Evolutionary conservation across 345 rosid genomes (phyloP), one percentile per base, ranked within the genome.

Genomic region (Gossypium mustelinum): DNA sequence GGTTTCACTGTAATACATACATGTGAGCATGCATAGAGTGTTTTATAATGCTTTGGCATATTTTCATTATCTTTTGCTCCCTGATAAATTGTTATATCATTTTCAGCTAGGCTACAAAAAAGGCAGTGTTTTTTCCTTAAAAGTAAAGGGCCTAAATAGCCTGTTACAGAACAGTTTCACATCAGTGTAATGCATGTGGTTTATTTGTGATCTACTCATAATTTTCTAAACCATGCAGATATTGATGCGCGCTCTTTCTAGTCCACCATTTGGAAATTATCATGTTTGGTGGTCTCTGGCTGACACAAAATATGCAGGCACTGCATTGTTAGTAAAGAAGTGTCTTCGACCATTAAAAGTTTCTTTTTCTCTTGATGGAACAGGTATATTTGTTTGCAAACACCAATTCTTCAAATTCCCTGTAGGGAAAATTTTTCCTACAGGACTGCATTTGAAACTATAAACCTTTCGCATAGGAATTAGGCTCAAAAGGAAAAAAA

Each of bases 241-340:
- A 48, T 75, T 93, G 86, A 79, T 82, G 82, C 88, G 90, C 66
- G 97, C 97, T 44, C 97, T 95, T 82, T 88, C 93, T 24, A 84
- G 80, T 84, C 90, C 84, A 12, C 97, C 92, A 57, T 95, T 95
- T 79, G 84, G 86, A 80, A 78, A 86, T 61, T 95, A 90, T 83
- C 86, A 72, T 39, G 80, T 86, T 82, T 95, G 99, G 98, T 95
- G 98, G 99, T 93, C 98, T 75, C 96, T 93, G n/a, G 89, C 93
- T 24, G 97, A 95, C 60, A 88, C 94, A 0, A 95, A 95, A 84
- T 93, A 95, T 84, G 99, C 99, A 16, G 98, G 99, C 82, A 95
- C 98, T 67, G 99, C 96, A 27, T 84, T 95, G 80, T 78, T 95
- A 29, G 86, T 91, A 45, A 95, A 93, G 85, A 95, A 91, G 78